Percentiles rank a stretch among this genome's conserved stretches.
These are phyloP conservation scores for Clitocybe nebularis DNA, from an alignment of 1,284 basidiomycete species.

Conservation along the genomic window DNA sequence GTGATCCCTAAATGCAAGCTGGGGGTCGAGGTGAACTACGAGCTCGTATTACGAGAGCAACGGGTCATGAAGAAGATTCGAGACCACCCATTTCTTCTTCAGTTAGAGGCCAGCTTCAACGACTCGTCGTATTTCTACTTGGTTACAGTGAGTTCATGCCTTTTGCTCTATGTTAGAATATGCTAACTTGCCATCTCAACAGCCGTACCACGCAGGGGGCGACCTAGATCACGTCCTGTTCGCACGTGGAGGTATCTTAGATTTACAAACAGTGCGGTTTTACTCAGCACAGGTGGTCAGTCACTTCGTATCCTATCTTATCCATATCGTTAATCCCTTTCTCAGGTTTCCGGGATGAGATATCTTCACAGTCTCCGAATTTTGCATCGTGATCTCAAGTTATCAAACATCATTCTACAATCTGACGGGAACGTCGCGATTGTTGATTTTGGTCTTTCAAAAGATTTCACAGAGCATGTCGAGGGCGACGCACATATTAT, in stretches of 20 bases:
- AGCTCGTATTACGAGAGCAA: conserved; percentile 13
- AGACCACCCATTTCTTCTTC: conserved; percentile 10
- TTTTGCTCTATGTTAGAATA: neutral
- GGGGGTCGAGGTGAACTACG: neutral
- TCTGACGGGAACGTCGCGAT: conserved; percentile 17
- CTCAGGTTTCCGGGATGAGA: conserved; percentile 8
- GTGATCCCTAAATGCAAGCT: conserved; percentile 15
- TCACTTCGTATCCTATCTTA: neutral
- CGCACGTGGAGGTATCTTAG: conserved; percentile 1
- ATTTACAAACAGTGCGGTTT: conserved; percentile 6
- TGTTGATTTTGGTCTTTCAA: conserved; percentile 19
- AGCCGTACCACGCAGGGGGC: conserved; percentile 14
- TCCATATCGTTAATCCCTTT: neutral
- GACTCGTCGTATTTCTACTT: conserved; percentile 15
- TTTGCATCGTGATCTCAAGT: conserved; percentile 22
- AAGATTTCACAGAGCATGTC: neutral
- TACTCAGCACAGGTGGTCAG: conserved; percentile 17
- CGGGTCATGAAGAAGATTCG: conserved; percentile 8
- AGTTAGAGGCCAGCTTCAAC: conserved; percentile 15
- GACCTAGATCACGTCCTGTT: conserved; percentile 11
- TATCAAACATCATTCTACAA: conserved; percentile 18
- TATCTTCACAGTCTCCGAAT: conserved; percentile 16
- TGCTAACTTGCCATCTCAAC: neutral
- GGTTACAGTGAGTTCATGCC: conserved; percentile 12
- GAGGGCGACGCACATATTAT: neutral